A percentile compares a stretch with the other conserved stretches of the same genome.
Evolutionary conservation across 768 basidiomycete species (phyloP).

Genomic region (Leccinum sublutescens): DNA sequence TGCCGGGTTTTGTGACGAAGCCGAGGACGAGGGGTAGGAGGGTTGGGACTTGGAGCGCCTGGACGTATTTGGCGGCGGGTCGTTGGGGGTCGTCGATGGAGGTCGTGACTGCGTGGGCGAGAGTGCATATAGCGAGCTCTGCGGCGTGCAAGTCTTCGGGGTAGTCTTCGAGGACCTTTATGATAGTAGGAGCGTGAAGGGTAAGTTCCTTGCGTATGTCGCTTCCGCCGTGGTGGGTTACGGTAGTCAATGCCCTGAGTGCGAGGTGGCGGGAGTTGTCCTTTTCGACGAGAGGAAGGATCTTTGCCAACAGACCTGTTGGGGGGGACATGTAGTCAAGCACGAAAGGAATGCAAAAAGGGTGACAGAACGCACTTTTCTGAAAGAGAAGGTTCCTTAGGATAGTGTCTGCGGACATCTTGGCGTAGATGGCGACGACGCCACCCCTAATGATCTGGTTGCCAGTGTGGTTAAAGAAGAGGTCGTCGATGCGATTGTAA

Average conservation of each 20-base stretch:
- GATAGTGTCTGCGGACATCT: conserved; percentile 60
- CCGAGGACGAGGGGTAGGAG: conserved; percentile 45
- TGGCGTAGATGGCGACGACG: conserved; percentile 60
- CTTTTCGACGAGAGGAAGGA: conserved; percentile 52
- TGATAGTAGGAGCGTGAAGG: conserved; percentile 37
- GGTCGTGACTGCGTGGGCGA: conserved; percentile 51
- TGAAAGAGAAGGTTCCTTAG: conserved; percentile 58
- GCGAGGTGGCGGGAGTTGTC: conserved; percentile 51
- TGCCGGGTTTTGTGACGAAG: conserved; percentile 43
- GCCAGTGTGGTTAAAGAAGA: conserved; percentile 41
- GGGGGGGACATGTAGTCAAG: background rate
- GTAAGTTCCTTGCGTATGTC: conserved; percentile 53
- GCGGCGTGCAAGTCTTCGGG: conserved; percentile 50
- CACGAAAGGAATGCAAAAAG: background rate
- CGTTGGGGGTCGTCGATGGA: conserved; percentile 41
- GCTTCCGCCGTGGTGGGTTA: conserved; percentile 61
- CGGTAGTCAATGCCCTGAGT: conserved; percentile 52
- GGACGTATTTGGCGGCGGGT: conserved; percentile 37
- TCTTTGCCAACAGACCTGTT: conserved; percentile 54
- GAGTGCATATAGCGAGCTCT: conserved; percentile 49
- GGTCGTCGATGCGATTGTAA: conserved; percentile 47
- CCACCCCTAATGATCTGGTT: conserved; percentile 54
- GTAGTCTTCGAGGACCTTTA: conserved; percentile 46
- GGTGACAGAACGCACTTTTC: conserved; percentile 39
- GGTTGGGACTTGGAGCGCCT: conserved; percentile 41